Evolutionary conservation across 192 early-diverging fungal species (phyloP), one percentile per base, ranked within the genome.

Genomic region (Obelidium mucronatum): DNA sequence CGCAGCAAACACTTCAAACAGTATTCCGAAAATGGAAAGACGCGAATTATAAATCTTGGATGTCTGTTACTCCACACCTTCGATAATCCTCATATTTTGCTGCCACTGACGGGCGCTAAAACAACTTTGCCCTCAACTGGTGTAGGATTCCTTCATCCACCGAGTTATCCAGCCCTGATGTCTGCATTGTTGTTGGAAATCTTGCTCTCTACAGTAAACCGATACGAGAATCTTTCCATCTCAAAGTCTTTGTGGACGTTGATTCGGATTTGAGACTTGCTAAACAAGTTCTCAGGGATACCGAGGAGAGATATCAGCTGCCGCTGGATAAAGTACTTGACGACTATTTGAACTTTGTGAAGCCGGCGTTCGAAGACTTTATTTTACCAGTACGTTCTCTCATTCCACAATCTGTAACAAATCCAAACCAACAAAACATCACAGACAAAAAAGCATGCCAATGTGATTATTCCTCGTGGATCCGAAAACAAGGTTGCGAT

Each of bases 321-420:
- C 44, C 54, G 30, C 74, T 94, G 42, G 88, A 87, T 22, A 61
- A 79, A 28, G 85, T 94, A 30, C 75, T 97, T 35, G 86, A 86
- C 31, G 77, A 85, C 44, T 97, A 95, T 69, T 76, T 94, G 39
- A 84, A 84, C 31, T 90, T 90, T 63, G 91, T 93, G 33, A 97
- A 97, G 83, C 94, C 94, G 3, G 83, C 87, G 66, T 95, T 94
- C 77, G 95, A 97, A 69, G 93, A 97, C 68, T 97, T 94, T 79
- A 89, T 97, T 58, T 84, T 88, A 65, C 94, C 92, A 34, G 89
- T 89, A 85, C 72, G 17, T 68, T 52, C 19, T n/a, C n/a, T n/a
- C n/a, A n/a, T n/a, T n/a, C n/a, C n/a, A n/a, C n/a, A n/a, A n/a
- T n/a, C 26, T n/a, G 24, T 1, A n/a, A 30, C 36, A 36, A 39